Base-by-base conservation (phyloP, 2,329 filamentous ascomycete genomes). In the Triangularia setosa region DNA sequence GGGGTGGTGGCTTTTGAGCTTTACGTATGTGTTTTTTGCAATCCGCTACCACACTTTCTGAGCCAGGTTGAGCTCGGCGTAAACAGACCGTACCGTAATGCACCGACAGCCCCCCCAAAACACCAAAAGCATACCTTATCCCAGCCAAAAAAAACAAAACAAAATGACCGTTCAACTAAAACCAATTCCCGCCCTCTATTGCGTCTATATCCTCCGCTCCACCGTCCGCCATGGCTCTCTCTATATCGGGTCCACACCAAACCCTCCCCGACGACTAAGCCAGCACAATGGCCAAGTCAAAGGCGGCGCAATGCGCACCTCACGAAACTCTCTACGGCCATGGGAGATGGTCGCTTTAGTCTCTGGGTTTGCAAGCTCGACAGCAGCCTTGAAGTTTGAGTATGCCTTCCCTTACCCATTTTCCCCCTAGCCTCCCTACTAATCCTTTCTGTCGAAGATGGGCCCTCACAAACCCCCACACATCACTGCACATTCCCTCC, bases 301-400 rank as follows among this genome's bases (percentile, higher is more conserved):
- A 73, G 95, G 95, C 60, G 95, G 95, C 35, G 95, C 95, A 28
- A 86, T 82, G 28, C 84, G 88, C 56, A 99, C 95, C 0, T 85
- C 89, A 11, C 83, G 85, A 60, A 77, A 80, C 56, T 87, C 78
- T 3, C 78, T 93, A 66, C 84, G 92, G 52, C 95, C 95, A 0
- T 98, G 95, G 93, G 91, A 96, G 73, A 96, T 97, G 90, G 85
- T 91, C 1, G 88, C 87, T 48, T 81, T 97, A 5, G 90, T 98
- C 1, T 90, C 91, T 6, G 94, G 94, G 0, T 99, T 99, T 69
- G 92, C 91, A 0, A 94, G 90, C 69, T 89, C 89, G 72, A 87
- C 94, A 35, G 92, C 91, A 0, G 95, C 95, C 0, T 79, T 99
- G 68, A 94, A 98, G 73, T 98, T 99, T 73, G 94, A 98, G 90